Evolutionary conservation across 805 yeast genomes (phyloP), one percentile per base, ranked within the genome.

Genomic region (Brettanomyces anomalus): DNA sequence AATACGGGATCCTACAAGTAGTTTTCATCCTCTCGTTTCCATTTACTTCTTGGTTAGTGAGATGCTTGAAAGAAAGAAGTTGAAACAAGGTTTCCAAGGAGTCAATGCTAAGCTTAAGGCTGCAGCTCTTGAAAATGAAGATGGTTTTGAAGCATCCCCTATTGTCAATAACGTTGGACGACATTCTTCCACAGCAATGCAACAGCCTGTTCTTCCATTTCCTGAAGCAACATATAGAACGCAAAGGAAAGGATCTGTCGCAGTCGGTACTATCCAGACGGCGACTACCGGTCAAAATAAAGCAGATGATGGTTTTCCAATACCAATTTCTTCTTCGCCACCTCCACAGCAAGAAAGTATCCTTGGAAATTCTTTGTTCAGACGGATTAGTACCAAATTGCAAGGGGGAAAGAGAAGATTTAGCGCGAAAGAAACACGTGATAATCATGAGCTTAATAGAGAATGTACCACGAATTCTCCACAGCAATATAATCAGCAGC

Each of bases 21-120:
- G 89, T 1, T 89, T 75, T 60, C 95, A 89, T 62, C 97, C 98
- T 0, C 69, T 89, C 49, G 65, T 90, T 11, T 86, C 96, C 5
- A 81, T 90, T 33, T 93, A 93, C 59, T 82, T 77, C 56, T 70
- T 93, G 49, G 95, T 88, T 15, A 81, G 77, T 42, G 98, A 93
- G 64, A 85, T 86, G 82, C 58, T 72, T 48, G 78, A 74, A 55
- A 74, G 96, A 43, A 81, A 80, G 39, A 11, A 14, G 37, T 13
- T 18, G 21, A 20, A 20, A 10, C 18, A 35, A 20, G 20, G 20
- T 14, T 17, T 10, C 14, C n/a, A 13, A 7, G 35, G 3, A 7
- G 35, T 32, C 14, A 32, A 32, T 32, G 28, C 28, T 7, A 24
- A 11, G 48, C 35, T 49, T 42, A 24, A 24, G 28, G 28, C 28